Evolutionary conservation across 73 alveolate species (phyloP).

Genomic region (Paramecium octaurelia): DNA sequence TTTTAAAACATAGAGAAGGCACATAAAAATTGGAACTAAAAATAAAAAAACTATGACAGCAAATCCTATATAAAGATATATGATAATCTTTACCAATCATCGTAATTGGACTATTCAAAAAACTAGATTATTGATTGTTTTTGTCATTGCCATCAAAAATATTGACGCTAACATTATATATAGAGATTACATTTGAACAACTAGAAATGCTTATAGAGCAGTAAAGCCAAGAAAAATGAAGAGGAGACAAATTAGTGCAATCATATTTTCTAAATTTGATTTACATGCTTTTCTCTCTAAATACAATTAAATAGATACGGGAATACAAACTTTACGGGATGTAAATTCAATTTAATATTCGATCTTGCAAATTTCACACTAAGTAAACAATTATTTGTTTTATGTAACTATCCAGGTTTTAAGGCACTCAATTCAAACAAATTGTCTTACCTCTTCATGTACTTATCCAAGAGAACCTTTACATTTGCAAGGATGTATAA

Average conservation of each 20-base stretch:
- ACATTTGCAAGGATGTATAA: conserved; percentile 37
- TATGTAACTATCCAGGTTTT: conserved; percentile 46
- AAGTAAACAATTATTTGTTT: conserved; percentile 13
- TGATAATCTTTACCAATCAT: neutral
- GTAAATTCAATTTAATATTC: conserved; percentile 24
- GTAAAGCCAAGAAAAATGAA: conserved; percentile 21
- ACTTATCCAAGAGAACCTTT: conserved; percentile 37
- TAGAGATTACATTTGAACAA: neutral
- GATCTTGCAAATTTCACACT: conserved; percentile 33
- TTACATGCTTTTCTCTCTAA: conserved; percentile 48
- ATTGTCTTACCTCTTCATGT: conserved; percentile 25
- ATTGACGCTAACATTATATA: neutral
- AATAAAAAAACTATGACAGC: neutral
- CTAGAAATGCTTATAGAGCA: neutral
- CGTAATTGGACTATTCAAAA: conserved; percentile 10
- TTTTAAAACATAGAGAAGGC: conserved; percentile 3
- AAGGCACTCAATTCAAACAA: neutral
- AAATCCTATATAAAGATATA: neutral
- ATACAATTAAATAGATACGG: neutral
- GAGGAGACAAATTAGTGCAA: neutral
- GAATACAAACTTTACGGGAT: conserved; percentile 14
- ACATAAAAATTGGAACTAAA: conserved; percentile 26
- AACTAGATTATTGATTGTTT: neutral
- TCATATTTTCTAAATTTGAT: conserved; percentile 15
- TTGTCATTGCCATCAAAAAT: neutral